Base-by-base conservation (phyloP, 2,329 filamentous ascomycete species). In the Aspergillus niger region DNA sequence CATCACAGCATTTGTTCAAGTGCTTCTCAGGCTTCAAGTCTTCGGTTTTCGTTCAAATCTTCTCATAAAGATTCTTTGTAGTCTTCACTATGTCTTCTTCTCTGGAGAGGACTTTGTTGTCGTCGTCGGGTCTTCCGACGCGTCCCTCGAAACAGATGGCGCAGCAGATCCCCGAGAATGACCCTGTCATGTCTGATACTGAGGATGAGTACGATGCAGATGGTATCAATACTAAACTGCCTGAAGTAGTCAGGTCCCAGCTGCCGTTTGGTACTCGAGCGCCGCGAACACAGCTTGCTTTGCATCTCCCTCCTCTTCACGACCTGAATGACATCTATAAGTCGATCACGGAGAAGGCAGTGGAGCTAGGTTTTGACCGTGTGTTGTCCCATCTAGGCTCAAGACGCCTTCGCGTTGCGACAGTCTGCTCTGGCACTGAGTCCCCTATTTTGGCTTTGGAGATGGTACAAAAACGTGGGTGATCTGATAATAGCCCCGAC, bases 391-490 rank as follows among this genome's bases (percentile, higher is more conserved):
- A 57, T 60, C 71, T 63, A 64, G 73, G 10, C 65, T 83, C 8
- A 54, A 68, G 30, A 58, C 77, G 54, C 72, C 78, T 89, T 26
- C 76, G 81, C 8, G 78, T 92, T 26, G 89, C 83, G 0, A 94
- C 91, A 0, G 86, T 92, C 79, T 93, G 90, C 70, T 92, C 90
- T 1, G 91, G 91, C 0, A 93, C 91, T 0, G 91, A 94, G 66
- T 86, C 86, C 4, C 91, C 91, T 0, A 76, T 94, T 2, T 79
- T 92, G 1, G 87, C 88, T 0, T 70, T 92, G 13, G 77, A 85
- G 13, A 78, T 88, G 71, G 75, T 91, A 49, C 72, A 76, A 41
- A 77, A 83, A 15, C 76, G 82, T 74, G 71, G 72, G 68, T 70
- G 3, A 5, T 30, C 28, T 51, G 30, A 8, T 20, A 1, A n/a